Conservation (phyloP, 352 stramenopile species). For the Plasmopara halstedii region DNA sequence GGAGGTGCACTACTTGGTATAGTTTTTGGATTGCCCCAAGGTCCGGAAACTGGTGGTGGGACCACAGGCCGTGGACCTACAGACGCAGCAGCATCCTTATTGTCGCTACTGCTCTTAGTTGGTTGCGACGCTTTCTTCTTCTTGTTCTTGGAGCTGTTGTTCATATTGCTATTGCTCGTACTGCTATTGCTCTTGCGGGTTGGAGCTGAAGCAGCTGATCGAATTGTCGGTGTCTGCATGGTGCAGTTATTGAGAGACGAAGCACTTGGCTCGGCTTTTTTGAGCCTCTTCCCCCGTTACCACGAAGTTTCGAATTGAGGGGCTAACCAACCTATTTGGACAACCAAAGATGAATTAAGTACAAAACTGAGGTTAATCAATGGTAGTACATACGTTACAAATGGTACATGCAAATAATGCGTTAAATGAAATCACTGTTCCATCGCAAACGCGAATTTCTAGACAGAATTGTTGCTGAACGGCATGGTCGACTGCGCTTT, state of each 20-base stretch:
- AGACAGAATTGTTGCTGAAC: too few relatives aligned
- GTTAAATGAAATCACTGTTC: too few relatives aligned
- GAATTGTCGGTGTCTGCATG: constrained; percentile 22
- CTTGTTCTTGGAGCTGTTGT: constrained; percentile 25
- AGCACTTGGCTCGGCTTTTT: not conserved
- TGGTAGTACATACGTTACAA: too few relatives aligned
- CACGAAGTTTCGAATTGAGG: constrained; percentile 6
- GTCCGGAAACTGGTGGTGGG: constrained; percentile 32
- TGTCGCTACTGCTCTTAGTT: constrained; percentile 13
- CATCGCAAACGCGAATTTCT: too few relatives aligned
- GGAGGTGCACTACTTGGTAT: constrained; percentile 14
- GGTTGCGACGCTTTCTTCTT: constrained; percentile 31
- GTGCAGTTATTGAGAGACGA: not conserved
- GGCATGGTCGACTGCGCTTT: too few relatives aligned
- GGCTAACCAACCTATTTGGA: not conserved
- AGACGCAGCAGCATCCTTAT: constrained; percentile 9
- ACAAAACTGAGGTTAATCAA: too few relatives aligned
- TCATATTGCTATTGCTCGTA: not conserved
- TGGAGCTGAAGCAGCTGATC: constrained; percentile 4
- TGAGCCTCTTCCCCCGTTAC: constrained; percentile 15
- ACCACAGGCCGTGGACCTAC: constrained; percentile 13
- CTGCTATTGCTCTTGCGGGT: constrained; percentile 21
- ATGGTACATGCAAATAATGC: too few relatives aligned
- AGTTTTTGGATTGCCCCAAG: constrained; percentile 21
- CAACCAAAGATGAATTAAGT: too few relatives aligned